Conservation (phyloP, 2,329 filamentous ascomycete species). For the Hypocreales sp. region DNA sequence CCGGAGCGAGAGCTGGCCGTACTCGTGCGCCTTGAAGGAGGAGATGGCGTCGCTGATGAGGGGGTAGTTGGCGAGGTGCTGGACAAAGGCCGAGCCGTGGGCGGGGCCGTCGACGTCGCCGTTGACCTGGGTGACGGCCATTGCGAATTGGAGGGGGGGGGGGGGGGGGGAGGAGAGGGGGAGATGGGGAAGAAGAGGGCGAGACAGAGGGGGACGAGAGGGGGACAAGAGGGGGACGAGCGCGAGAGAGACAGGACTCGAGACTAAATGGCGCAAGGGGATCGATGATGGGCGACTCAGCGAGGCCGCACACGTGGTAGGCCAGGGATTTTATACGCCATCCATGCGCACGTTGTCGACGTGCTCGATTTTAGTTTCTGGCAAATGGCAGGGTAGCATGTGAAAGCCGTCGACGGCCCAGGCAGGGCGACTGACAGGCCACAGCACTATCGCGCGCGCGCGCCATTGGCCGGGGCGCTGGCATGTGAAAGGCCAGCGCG, state of each 20-base stretch:
- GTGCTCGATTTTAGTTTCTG: too few relatives aligned
- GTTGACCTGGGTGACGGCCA: conserved; percentile 30
- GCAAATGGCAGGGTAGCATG: too few relatives aligned
- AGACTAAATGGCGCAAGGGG: too few relatives aligned
- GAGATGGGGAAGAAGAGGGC: background rate
- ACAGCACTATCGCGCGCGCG: too few relatives aligned
- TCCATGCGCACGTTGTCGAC: too few relatives aligned
- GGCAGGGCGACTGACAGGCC: too few relatives aligned
- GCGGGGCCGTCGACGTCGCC: conserved; percentile 28
- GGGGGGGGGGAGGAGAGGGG: background rate
- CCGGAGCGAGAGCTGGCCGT: conserved; percentile 69
- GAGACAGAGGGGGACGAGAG: background rate
- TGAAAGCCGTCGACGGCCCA: too few relatives aligned
- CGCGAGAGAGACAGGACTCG: conserved; percentile 1
- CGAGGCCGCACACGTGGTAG: too few relatives aligned
- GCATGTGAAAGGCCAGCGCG: too few relatives aligned
- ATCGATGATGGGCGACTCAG: too few relatives aligned
- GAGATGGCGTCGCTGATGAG: conserved; percentile 64
- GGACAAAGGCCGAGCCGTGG: conserved; percentile 31
- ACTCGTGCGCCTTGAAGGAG: conserved; percentile 66
- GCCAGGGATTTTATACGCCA: too few relatives aligned
- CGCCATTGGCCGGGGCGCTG: too few relatives aligned
- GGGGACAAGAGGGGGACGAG: background rate
- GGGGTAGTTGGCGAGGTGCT: conserved; percentile 76
- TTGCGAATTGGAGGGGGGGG: conserved; percentile 9